These are phyloP conservation scores for Sclerotinia spermophila DNA, from an alignment of 2,329 filamentous ascomycete species.

Conservation along the genomic window DNA sequence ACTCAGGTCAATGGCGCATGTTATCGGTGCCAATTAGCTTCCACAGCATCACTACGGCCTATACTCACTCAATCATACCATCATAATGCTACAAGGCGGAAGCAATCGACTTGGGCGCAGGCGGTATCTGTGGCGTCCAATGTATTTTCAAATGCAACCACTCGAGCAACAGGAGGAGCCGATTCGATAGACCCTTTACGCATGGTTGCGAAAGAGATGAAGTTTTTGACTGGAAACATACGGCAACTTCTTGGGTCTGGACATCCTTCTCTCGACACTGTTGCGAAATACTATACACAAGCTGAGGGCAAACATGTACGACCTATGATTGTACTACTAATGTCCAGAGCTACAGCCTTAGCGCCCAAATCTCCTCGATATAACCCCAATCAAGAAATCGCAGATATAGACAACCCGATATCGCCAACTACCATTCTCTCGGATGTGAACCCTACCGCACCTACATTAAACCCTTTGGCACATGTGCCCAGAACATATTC, in stretches of 20 bases:
- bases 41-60: conserved; percentile 18
- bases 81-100: conserved; percentile 42
- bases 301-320: conserved; percentile 96
- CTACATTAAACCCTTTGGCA: conserved; percentile 51
- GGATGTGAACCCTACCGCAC: conserved; percentile 73
- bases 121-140: conserved; percentile 68
- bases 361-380: conserved; percentile 59
- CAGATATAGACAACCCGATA: conserved; percentile 56
- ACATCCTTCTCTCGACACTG: conserved; percentile 89
- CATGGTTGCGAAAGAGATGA: conserved; percentile 93
- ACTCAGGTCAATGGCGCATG: conserved; percentile 41
- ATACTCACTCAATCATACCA: conserved; percentile 27
- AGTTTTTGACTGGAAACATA: conserved; percentile 91
- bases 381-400: conserved; percentile 33
- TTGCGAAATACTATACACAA: conserved; percentile 97
- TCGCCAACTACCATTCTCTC: conserved; percentile 61
- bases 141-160: conserved; percentile 64
- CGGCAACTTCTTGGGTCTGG: conserved; percentile 88
- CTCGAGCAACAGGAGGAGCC: conserved; percentile 55
- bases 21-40: conserved; percentile 40
- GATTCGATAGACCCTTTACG: conserved; percentile 83
- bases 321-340: conserved; percentile 89
- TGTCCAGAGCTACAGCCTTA: conserved; percentile 89
- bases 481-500: conserved; percentile 33
- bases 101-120: conserved; percentile 69